Percentiles rank a stretch among this genome's conserved stretches.
Conservation (phyloP, 2,329 filamentous ascomycete genomes). For the Mycogone perniciosa region DNA sequence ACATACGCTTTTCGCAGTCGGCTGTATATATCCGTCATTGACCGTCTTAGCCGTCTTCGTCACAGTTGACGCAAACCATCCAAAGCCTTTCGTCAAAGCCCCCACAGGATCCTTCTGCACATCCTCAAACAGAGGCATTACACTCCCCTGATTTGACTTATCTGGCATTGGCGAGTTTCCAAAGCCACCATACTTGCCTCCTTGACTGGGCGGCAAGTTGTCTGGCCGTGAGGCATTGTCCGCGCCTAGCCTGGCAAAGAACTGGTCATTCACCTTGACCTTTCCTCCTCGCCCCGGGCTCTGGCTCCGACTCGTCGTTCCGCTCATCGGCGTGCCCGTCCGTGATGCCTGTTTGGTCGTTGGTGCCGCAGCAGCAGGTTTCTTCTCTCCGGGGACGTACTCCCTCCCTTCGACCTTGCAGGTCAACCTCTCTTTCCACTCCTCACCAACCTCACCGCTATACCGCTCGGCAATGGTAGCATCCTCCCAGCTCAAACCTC, state of each 20-base stretch:
- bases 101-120: constrained; percentile 86
- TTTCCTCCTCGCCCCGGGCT: constrained; percentile 38
- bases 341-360: constrained; percentile 31
- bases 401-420: constrained; percentile 84
- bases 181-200: constrained; percentile 88
- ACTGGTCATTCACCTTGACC: constrained; percentile 71
- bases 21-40: constrained; percentile 87
- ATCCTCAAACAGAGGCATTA: constrained; percentile 69
- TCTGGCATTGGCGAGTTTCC: constrained; percentile 64
- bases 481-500: constrained; percentile 70
- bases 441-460: constrained; percentile 81
- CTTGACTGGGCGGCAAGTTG: constrained; percentile 75
- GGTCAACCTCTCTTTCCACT: constrained; percentile 85
- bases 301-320: constrained; percentile 33
- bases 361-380: constrained; percentile 30
- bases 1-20: constrained; percentile 55
- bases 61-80: constrained; percentile 86
- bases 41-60: constrained; percentile 86
- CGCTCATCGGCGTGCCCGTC: constrained; percentile 36
- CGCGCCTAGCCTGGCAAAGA: constrained; percentile 78
- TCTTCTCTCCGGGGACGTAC: constrained; percentile 69
- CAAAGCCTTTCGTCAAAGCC: constrained; percentile 85
- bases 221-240: constrained; percentile 75
- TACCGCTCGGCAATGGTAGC: constrained; percentile 88
- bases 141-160: constrained; percentile 35